Evolutionary conservation across 1,284 basidiomycete species (phyloP), one percentile per base, ranked within the genome.

Genomic region (Heterobasidion parviporum): DNA sequence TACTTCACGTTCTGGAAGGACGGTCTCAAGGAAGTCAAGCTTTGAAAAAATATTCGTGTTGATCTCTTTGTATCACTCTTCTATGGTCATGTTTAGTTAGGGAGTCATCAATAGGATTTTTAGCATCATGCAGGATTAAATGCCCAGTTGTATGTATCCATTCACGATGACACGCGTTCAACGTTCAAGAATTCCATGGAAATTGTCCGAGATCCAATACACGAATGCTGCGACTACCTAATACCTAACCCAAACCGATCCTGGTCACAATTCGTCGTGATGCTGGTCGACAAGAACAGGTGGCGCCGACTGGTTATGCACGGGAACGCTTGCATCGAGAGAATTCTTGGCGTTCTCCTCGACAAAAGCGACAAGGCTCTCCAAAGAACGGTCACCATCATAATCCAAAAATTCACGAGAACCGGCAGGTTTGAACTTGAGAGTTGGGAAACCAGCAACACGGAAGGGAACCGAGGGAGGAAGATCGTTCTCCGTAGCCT

Each of bases 361-460:
- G 52, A 95, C 74, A 70, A 94, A 97, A 58, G 90, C 82, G 62
- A 92, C 78, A 58, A 98, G 73, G 65, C 81, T 87, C 74, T 97
- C 94, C 60, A 94, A 74, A 7, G 88, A 87, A 61, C 94, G 86
- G 70, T 97, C 95, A 60, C 94, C 94, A 61, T 91, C 87, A 69
- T 94, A 98, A 70, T 98, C 93, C 59, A 98, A 75, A 75, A 95
- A 98, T 57, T 91, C 86, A 57, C 78, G 77, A 48, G 82, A 75
- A 54, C 96, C 95, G 26, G 97, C 96, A 9, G 87, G 82, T 75
- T 94, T 94, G 83, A 99, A 97, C 72, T 98, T 98, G 70, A 99
- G 72, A 2, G 97, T 98, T 8, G 96, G 96, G 92, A 97, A 98
- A 50, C 92, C 88, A 56, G 77, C 66, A 60, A 96, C 74, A 56